Evolutionary conservation across 345 rosid species (phyloP).

Genomic region (Rhodomyrtus tomentosa): DNA sequence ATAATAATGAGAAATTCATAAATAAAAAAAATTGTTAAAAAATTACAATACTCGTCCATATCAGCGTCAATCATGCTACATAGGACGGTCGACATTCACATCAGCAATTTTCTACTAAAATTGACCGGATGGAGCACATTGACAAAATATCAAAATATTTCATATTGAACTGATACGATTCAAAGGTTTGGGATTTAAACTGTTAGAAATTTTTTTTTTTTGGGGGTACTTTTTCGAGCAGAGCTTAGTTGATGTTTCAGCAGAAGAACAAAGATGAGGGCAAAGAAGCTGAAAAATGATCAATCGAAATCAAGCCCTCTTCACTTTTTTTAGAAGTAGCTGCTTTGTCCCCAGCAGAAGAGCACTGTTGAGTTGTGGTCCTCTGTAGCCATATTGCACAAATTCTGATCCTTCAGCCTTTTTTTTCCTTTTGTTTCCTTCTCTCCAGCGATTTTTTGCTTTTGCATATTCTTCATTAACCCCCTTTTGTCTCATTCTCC

Average conservation of each 20-base stretch:
- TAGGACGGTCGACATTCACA: too few species aligned
- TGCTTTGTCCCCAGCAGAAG: constrained; percentile 1
- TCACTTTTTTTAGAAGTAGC: neutral
- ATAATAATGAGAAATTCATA: too few species aligned
- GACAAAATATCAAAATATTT: too few species aligned
- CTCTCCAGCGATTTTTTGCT: neutral
- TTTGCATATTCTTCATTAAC: neutral
- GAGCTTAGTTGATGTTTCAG: neutral
- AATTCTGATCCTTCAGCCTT: neutral
- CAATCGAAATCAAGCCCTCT: constrained; percentile 18
- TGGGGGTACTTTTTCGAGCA: too few species aligned
- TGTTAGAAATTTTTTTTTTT: too few species aligned
- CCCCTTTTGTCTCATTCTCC: constrained; percentile 11
- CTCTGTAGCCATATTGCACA: neutral
- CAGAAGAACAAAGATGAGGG: neutral
- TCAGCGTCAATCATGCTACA: too few species aligned
- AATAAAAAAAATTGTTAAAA: too few species aligned
- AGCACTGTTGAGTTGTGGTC: neutral
- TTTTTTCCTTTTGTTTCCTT: neutral
- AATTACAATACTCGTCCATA: too few species aligned
- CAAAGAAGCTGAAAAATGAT: neutral
- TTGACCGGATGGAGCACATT: too few species aligned
- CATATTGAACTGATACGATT: too few species aligned
- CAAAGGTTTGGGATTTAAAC: too few species aligned
- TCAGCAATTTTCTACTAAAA: too few species aligned